A percentile compares a stretch with the other conserved stretches of the same genome.
These are phyloP conservation scores for Hanseniaspora gamundiae DNA, from an alignment of 1,139 yeast species.

Conservation along the genomic window DNA sequence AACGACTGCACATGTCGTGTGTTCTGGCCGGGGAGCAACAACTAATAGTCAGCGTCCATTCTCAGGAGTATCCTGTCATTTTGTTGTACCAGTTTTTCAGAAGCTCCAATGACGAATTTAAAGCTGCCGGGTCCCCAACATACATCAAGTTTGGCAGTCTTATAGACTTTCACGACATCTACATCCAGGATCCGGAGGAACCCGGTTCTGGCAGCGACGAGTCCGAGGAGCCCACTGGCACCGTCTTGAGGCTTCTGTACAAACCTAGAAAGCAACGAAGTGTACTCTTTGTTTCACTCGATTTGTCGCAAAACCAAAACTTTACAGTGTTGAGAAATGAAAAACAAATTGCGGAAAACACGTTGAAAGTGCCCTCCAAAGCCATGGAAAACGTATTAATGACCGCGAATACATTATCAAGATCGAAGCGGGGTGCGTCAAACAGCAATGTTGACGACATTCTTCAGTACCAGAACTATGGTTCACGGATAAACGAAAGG, in stretches of 20 bases:
- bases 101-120: not conserved
- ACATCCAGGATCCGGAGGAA: not conserved
- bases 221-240: too few relatives aligned
- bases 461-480: not conserved
- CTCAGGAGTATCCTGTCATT: not conserved
- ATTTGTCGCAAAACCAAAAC: too few relatives aligned
- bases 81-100: not conserved
- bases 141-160: not conserved
- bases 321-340: too few relatives aligned
- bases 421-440: too few relatives aligned
- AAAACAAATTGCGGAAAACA: too few relatives aligned
- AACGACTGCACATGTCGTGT: not conserved
- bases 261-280: too few relatives aligned
- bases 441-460: not conserved
- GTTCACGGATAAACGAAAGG: not conserved
- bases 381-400: too few relatives aligned
- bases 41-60: not conserved
- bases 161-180: not conserved
- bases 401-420: too few relatives aligned
- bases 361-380: too few relatives aligned
- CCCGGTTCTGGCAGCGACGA: not conserved
- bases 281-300: too few relatives aligned
- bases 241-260: too few relatives aligned
- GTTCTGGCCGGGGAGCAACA: not conserved
- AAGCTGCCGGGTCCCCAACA: not conserved